Percentiles rank a stretch among this genome's conserved stretches.
Evolutionary conservation across 768 basidiomycete genomes (phyloP).

Genomic region (Gyrodon lividus): DNA sequence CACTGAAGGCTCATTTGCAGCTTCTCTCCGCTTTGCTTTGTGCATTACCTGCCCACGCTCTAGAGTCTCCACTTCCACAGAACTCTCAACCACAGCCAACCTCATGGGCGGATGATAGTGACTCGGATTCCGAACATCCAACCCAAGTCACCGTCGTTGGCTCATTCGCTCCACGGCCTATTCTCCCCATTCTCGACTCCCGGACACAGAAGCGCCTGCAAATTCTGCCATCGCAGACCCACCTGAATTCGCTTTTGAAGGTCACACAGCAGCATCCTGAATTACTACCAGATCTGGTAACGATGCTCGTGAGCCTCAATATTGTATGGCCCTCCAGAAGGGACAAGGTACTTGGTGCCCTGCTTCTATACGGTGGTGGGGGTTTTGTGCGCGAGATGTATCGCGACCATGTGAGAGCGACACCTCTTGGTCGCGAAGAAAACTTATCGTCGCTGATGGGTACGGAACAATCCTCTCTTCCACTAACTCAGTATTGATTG

Average conservation of each 20-base stretch:
- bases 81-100: conserved; percentile 9
- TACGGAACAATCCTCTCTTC: conserved; percentile 24
- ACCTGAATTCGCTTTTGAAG: conserved; percentile 55
- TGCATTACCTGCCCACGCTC: conserved; percentile 48
- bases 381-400: conserved; percentile 77
- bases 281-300: conserved; percentile 48
- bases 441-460: conserved; percentile 37
- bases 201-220: conserved; percentile 64
- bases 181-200: conserved; percentile 48
- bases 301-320: conserved; percentile 56
- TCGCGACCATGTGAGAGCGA: conserved; percentile 59
- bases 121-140: conserved; percentile 38
- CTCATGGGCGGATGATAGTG: conserved; percentile 34
- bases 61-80: conserved; percentile 43
- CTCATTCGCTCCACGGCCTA: conserved; percentile 26
- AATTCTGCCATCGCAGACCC: conserved; percentile 50
- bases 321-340: conserved; percentile 58
- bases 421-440: conserved; percentile 61
- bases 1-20: conserved; percentile 53
- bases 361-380: conserved; percentile 51
- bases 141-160: conserved; percentile 37
- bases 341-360: conserved; percentile 55
- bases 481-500: conserved; percentile 3
- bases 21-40: conserved; percentile 53
- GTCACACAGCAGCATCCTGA: conserved; percentile 39